phyloP scores from a whole-genome alignment of 129 eudicot genomes.

The Mikania micrantha region DNA sequence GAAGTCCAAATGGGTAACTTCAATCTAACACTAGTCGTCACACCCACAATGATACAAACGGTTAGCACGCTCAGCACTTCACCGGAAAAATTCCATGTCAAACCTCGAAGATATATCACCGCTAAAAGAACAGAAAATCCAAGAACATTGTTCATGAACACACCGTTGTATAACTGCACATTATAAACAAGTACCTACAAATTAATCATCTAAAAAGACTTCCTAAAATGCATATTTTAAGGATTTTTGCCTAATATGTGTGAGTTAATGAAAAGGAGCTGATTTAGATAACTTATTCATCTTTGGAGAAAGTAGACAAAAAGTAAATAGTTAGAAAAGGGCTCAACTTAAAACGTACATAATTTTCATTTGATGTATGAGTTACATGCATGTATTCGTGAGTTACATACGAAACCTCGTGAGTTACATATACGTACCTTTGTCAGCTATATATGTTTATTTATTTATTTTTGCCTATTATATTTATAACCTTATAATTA shows the following conservation, averaged over 20 bases:
- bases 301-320: too few relatives aligned
- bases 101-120: slow-evolving; percentile 45
- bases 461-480: too few relatives aligned
- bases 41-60: slow-evolving; percentile 48
- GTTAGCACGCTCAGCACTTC: slow-evolving; percentile 52
- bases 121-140: slow-evolving; percentile 76
- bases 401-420: too few relatives aligned
- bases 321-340: too few relatives aligned
- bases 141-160: slow-evolving; percentile 79
- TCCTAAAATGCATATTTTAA: background rate
- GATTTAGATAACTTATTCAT: too few relatives aligned
- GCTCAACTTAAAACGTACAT: too few relatives aligned
- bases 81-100: slow-evolving; percentile 64
- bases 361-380: too few relatives aligned
- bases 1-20: slow-evolving; percentile 63
- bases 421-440: too few relatives aligned
- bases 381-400: too few relatives aligned
- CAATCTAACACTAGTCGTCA: slow-evolving; percentile 42
- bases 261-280: too few relatives aligned
- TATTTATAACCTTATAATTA: too few relatives aligned
- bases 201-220: background rate
- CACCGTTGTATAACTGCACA: slow-evolving; percentile 68
- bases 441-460: too few relatives aligned
- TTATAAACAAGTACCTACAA: background rate
- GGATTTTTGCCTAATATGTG: background rate